These are phyloP conservation scores for Saccharomycopsis sp. DNA, from an alignment of 805 yeast species.

Conservation along the genomic window DNA sequence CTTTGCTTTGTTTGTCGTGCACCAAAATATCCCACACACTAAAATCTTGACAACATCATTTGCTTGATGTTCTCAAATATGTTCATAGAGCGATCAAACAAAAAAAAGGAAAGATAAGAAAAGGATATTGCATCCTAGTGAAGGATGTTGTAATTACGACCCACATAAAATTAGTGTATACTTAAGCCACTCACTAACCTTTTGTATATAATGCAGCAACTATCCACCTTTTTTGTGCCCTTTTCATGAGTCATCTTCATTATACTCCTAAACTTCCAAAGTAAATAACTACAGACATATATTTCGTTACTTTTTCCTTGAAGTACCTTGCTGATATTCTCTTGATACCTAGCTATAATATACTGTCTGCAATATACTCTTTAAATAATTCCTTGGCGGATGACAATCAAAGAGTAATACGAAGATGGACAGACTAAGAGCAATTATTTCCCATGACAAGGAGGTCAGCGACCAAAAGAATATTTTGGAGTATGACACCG, in stretches of 20 bases:
- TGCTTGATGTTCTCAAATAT: background rate
- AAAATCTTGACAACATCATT: background rate
- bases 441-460: conserved; percentile 9
- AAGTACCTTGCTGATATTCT: background rate
- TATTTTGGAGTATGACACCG: conserved; percentile 11
- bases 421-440: conserved; percentile 10
- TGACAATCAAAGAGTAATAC: background rate
- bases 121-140: background rate
- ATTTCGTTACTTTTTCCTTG: too few relatives aligned
- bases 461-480: conserved; percentile 11
- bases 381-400: background rate
- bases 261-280: background rate
- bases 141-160: background rate
- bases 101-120: background rate
- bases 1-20: background rate
- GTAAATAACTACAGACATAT: too few relatives aligned
- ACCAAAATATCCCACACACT: background rate
- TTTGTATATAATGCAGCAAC: background rate
- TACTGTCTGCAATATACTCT: too few relatives aligned
- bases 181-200: background rate
- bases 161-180: background rate
- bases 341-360: too few relatives aligned
- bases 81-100: background rate
- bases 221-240: background rate
- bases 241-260: background rate